Percentiles rank a stretch among this genome's conserved stretches.
phyloP scores from a whole-genome alignment of 2,329 filamentous ascomycete species.

The Ophiocordyceps camponoti-saundersi region DNA sequence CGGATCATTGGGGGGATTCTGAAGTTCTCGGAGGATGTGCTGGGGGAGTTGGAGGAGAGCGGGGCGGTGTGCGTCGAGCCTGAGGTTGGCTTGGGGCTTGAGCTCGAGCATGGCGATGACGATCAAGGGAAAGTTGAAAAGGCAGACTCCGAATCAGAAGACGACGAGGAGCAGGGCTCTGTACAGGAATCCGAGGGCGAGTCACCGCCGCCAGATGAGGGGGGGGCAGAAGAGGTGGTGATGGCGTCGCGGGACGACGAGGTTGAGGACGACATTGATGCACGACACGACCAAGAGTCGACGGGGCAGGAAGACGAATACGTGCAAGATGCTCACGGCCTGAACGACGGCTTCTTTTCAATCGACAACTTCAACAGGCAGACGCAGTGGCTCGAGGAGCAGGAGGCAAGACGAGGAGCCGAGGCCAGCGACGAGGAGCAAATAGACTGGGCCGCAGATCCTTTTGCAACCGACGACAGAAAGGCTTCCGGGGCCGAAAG shows the following conservation, averaged over 20 bases:
- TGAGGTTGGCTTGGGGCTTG: background rate
- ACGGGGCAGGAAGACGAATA: constrained; percentile 26
- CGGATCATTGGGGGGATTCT: constrained; percentile 52
- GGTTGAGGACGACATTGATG: constrained; percentile 5
- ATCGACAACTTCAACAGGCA: constrained; percentile 96
- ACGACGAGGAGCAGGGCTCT: background rate
- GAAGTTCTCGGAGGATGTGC: constrained; percentile 26
- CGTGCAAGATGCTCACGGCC: constrained; percentile 51
- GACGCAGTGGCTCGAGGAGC: constrained; percentile 74
- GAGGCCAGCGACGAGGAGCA: constrained; percentile 69
- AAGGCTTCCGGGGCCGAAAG: constrained; percentile 41
- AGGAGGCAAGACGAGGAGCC: constrained; percentile 60
- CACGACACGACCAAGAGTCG: constrained; percentile 16
- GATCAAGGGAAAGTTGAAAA: background rate
- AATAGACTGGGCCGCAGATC: constrained; percentile 75
- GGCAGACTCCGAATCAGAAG: background rate
- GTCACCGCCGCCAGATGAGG: constrained; percentile 6
- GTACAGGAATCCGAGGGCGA: background rate
- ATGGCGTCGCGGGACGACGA: constrained; percentile 3
- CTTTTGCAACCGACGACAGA: constrained; percentile 47
- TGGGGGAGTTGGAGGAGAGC: constrained; percentile 31
- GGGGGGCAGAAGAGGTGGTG: constrained; percentile 18
- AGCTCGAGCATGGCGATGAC: background rate
- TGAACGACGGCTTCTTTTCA: constrained; percentile 97
- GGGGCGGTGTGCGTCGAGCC: constrained; percentile 23